phyloP scores from a whole-genome alignment of 139 green algal genomes.

The Tetratostichococcus sp. region DNA sequence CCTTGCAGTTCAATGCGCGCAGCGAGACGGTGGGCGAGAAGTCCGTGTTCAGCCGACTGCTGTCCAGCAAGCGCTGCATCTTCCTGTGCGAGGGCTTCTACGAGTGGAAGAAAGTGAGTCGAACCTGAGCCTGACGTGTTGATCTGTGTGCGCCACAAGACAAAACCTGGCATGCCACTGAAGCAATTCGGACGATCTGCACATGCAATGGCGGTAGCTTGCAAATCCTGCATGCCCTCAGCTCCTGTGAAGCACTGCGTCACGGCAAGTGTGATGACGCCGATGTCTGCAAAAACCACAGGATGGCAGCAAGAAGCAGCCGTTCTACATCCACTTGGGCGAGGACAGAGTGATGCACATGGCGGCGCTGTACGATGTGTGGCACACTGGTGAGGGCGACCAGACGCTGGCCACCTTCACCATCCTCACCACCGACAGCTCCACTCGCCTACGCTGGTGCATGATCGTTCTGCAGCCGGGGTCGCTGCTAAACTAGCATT shows the following conservation, averaged over 20 bases:
- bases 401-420: conserved; percentile 52
- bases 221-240: too few species aligned
- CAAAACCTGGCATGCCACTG: too few species aligned
- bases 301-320: conserved; percentile 60
- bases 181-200: too few species aligned
- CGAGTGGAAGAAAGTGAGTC: conserved; percentile 68
- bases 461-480: too few species aligned
- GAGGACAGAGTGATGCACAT: conserved; percentile 37
- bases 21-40: conserved; percentile 59
- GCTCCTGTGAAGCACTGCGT: too few species aligned
- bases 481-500: too few species aligned
- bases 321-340: conserved; percentile 59
- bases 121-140: too few species aligned
- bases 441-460: conserved; percentile 43
- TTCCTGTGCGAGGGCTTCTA: conserved; percentile 77
- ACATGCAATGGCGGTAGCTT: too few species aligned
- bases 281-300: too few species aligned
- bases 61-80: conserved; percentile 52
- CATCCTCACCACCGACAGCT: conserved; percentile 71
- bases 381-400: conserved; percentile 10
- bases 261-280: too few species aligned
- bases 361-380: conserved; percentile 62
- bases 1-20: conserved; percentile 58
- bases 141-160: too few species aligned
- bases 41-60: conserved; percentile 56